Base-by-base conservation (phyloP, 495 filamentous ascomycete genomes). In the Xylaria cubensis region DNA sequence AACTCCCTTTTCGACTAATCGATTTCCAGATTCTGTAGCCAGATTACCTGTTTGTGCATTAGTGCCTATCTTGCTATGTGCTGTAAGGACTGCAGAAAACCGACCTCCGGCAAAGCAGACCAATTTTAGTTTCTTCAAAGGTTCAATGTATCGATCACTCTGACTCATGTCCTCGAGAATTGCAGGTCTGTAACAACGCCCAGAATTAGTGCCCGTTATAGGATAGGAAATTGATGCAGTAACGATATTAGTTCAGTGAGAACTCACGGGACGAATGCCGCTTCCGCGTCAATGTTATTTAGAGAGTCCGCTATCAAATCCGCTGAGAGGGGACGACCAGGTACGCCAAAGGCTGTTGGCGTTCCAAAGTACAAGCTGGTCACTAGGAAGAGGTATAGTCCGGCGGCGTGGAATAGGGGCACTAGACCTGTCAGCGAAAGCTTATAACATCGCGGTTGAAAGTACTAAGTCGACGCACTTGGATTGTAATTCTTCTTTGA, bases 121-220 rank as follows among this genome's bases (percentile, higher is more conserved):
- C 34, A 71, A 58, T 0, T 79, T 73, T 12, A 85, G 70, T 70
- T 79, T 79, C 17, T 68, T 73, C 19, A 86, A 65, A 0, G 70
- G 36, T 4, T 70, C 63, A 2, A 84, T 72, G 61, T 75, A 64
- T 8, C 77, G 73, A 0, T 82, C 74, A 19, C 34, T 71, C 55
- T 82, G 78, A 41, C 78, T 80, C 68, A 87, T 71, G 13, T 85
- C 83, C 56, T 86, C 84, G 21, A 85, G 51, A 58, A 85, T 80
- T 0, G 82, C 80, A 7, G 84, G 85, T 42, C 71, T 73, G 41
- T 6, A 56, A 10, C 36, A 39, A 29, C 26, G 7, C 10, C 17
- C 12, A 39, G 1, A 66, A 24, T 66, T 2, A 65, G 48, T 29
- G 12, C 9, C 32, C 24, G 10, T 39, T 4, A 19, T 39, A 21